A percentile compares a stretch with the other conserved stretches of the same genome.
Evolutionary conservation across 2,329 filamentous ascomycete species (phyloP).

Genomic region (Clonostachys rhizophaga): DNA sequence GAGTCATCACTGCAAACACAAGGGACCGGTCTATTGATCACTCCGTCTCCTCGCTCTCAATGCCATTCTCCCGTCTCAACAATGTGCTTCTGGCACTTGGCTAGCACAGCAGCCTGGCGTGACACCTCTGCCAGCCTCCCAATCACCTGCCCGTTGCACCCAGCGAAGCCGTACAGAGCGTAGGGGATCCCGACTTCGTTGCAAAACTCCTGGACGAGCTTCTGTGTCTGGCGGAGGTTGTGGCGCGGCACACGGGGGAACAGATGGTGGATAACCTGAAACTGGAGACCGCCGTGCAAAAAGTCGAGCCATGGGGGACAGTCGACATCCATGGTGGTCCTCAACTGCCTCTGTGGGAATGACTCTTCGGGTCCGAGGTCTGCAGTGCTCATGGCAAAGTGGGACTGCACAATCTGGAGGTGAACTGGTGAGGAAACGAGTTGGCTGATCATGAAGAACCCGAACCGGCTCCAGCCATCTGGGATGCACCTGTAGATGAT

Average conservation of each 20-base stretch:
- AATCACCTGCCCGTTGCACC: conserved; percentile 76
- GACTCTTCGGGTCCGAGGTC: conserved; percentile 74
- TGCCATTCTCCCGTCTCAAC: conserved; percentile 8
- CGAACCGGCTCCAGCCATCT: conserved; percentile 55
- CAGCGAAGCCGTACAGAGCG: conserved; percentile 72
- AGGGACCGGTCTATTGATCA: too few species aligned
- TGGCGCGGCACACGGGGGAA: conserved; percentile 75
- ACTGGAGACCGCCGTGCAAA: conserved; percentile 77
- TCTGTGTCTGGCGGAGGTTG: conserved; percentile 68
- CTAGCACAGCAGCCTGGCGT: conserved; percentile 68
- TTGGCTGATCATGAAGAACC: conserved; percentile 77
- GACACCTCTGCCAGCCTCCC: conserved; percentile 67
- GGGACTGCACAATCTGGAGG: conserved; percentile 84
- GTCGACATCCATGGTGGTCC: conserved; percentile 84
- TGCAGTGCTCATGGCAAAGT: conserved; percentile 90
- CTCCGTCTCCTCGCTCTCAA: too few species aligned
- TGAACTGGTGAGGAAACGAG: conserved; percentile 78
- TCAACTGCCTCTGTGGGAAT: conserved; percentile 79
- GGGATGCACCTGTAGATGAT: conserved; percentile 62
- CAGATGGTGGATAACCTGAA: conserved; percentile 77
- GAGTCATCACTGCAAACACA: too few species aligned
- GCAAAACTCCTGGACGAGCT: conserved; percentile 70
- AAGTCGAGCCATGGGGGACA: conserved; percentile 79
- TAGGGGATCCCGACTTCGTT: conserved; percentile 74
- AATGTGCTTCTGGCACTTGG: conserved; percentile 58